These are phyloP conservation scores for Blakeslea trispora DNA, from an alignment of 371 early-diverging fungal species.

Conservation along the genomic window DNA sequence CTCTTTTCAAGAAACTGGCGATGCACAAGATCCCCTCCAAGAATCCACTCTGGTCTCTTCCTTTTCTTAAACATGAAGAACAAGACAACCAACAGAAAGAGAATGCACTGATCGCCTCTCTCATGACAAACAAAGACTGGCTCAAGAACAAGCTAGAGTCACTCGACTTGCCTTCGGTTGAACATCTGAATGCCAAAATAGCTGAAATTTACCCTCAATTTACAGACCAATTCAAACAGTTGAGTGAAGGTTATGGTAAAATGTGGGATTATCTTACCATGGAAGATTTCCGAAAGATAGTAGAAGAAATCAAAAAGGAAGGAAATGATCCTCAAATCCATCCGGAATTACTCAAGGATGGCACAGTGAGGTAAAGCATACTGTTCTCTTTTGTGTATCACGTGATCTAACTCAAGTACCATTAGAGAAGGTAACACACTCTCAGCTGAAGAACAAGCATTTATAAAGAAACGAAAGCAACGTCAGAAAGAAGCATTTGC, in stretches of 20 bases:
- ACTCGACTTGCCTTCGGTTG: conserved; percentile 20
- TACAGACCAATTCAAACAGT: conserved; percentile 20
- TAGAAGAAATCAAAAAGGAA: conserved; percentile 30
- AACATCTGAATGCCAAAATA: conserved; percentile 28
- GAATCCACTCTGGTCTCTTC: conserved; percentile 8
- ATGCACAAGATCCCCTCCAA: neutral
- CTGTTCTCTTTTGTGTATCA: conserved; percentile 21
- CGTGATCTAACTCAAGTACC: no score
- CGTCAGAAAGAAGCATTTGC: conserved; percentile 61
- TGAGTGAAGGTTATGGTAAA: conserved; percentile 31
- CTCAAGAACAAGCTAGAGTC: conserved; percentile 14
- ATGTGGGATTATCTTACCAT: conserved; percentile 41
- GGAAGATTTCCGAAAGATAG: conserved; percentile 40
- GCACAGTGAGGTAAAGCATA: conserved; percentile 27
- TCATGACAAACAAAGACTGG: conserved; percentile 22
- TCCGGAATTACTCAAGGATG: conserved; percentile 39
- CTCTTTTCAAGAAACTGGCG: no score
- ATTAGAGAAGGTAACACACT: conserved; percentile 38
- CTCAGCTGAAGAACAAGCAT: conserved; percentile 50
- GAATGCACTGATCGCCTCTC: conserved; percentile 20
- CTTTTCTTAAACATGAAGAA: conserved; percentile 6
- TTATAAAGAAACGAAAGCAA: conserved; percentile 46
- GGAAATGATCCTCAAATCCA: conserved; percentile 13
- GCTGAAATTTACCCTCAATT: conserved; percentile 30
- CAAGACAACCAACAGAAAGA: conserved; percentile 4